These are phyloP conservation scores for Phytophthora syringae DNA, from an alignment of 352 stramenopile species.

Conservation along the genomic window DNA sequence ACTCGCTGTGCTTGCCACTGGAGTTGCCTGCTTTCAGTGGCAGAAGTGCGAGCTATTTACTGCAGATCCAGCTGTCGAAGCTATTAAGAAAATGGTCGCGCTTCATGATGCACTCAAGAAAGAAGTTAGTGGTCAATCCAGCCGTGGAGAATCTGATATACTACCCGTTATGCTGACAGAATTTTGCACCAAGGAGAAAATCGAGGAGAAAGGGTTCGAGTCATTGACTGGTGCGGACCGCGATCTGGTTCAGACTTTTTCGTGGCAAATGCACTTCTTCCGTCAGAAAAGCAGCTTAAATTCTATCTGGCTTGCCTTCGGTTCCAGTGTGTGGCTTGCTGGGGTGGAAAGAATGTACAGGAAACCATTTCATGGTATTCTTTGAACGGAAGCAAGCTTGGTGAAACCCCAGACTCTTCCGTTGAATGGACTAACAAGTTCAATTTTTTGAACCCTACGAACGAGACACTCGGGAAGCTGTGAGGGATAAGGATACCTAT, in stretches of 20 bases:
- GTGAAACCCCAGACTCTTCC: background rate
- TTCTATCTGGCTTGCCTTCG: slow-evolving; percentile 10
- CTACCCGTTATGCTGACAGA: slow-evolving; percentile 9
- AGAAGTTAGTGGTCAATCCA: background rate
- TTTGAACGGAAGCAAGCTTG: no score
- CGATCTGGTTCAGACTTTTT: background rate
- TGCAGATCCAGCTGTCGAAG: background rate
- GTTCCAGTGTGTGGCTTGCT: no score
- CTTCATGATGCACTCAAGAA: background rate
- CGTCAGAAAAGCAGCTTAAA: slow-evolving; percentile 5
- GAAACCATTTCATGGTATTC: slow-evolving; percentile 10
- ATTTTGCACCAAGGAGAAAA: background rate
- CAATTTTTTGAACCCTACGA: background rate
- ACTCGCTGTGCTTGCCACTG: background rate
- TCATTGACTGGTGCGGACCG: background rate
- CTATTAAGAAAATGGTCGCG: background rate
- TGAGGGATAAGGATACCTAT: background rate
- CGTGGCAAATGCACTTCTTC: no score
- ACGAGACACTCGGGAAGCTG: background rate
- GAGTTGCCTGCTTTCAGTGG: background rate
- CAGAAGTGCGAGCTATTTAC: background rate
- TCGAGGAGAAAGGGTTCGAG: background rate
- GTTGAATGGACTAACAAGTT: background rate
- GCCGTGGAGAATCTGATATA: background rate
- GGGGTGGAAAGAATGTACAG: background rate